A percentile compares a stretch with the other conserved stretches of the same genome.
Evolutionary conservation across 768 basidiomycete genomes (phyloP).

Genomic region (Pluteus cervinus): DNA sequence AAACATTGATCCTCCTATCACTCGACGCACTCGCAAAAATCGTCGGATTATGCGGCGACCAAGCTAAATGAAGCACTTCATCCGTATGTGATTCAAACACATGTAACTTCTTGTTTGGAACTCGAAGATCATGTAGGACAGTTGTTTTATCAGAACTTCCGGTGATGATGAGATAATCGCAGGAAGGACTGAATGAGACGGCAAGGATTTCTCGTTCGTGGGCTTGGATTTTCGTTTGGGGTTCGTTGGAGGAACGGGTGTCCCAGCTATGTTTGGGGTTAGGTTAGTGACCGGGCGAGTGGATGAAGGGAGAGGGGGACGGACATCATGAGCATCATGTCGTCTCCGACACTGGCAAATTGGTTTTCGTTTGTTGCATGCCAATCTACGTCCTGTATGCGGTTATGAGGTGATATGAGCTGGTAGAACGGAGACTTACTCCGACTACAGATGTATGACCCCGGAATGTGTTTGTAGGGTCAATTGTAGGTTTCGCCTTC

Average conservation of each 20-base stretch:
- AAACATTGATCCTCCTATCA: slow-evolving; percentile 89
- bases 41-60: slow-evolving; percentile 91
- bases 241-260: slow-evolving; percentile 66
- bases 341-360: slow-evolving; percentile 95
- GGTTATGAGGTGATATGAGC: slow-evolving; percentile 5
- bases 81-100: slow-evolving; percentile 91
- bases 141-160: slow-evolving; percentile 96
- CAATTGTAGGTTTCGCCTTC: slow-evolving; percentile 71
- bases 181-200: slow-evolving; percentile 84
- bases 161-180: slow-evolving; percentile 76
- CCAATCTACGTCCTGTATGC: slow-evolving; percentile 90
- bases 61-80: slow-evolving; percentile 89
- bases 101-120: slow-evolving; percentile 72
- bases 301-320: too few species aligned
- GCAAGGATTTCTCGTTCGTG: slow-evolving; percentile 90
- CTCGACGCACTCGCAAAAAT: slow-evolving; percentile 94
- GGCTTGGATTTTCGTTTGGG: slow-evolving; percentile 69
- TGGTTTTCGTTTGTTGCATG: slow-evolving; percentile 74
- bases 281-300: too few species aligned
- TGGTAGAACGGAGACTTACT: slow-evolving; percentile 38
- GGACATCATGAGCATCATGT: slow-evolving; percentile 89
- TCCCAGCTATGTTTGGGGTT: slow-evolving; percentile 72
- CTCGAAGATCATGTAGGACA: slow-evolving; percentile 80
- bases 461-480: slow-evolving; percentile 77
- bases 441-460: slow-evolving; percentile 93